Conservation (phyloP, 2,329 filamentous ascomycete genomes). For the Microascus cirrosus region DNA sequence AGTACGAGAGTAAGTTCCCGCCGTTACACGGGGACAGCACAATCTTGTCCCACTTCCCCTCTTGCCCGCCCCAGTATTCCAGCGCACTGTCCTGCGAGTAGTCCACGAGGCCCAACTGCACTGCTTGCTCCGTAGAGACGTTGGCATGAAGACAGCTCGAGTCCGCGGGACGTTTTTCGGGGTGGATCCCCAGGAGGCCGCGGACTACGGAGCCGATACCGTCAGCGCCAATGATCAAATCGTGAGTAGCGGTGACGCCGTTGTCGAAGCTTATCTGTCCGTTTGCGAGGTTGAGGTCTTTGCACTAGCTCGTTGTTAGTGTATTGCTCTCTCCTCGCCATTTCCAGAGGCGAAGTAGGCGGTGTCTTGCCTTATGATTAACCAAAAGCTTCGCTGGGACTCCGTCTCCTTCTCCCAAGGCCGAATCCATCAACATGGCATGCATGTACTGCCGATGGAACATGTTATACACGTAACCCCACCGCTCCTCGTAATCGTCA, state of each 20-base stretch:
- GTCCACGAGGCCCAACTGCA: conserved; percentile 48
- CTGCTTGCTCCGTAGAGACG: conserved; percentile 48
- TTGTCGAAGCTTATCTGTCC: conserved; percentile 42
- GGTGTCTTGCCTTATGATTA: conserved; percentile 37
- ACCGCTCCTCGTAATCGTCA: conserved; percentile 52
- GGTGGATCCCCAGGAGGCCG: conserved; percentile 48
- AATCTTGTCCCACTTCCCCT: conserved; percentile 56
- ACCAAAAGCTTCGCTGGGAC: conserved; percentile 39
- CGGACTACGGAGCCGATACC: conserved; percentile 58
- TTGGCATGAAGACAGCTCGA: conserved; percentile 56
- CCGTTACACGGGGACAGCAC: conserved; percentile 59
- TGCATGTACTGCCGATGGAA: conserved; percentile 63
- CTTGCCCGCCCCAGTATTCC: conserved; percentile 61
- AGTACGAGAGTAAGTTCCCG: conserved; percentile 54
- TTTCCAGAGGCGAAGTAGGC: background rate
- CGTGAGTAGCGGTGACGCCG: conserved; percentile 35
- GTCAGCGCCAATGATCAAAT: conserved; percentile 53
- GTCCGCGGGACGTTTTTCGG: conserved; percentile 46
- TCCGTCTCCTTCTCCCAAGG: conserved; percentile 40
- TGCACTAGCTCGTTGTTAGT: conserved; percentile 22
- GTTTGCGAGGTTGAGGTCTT: conserved; percentile 37
- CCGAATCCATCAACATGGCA: conserved; percentile 50
- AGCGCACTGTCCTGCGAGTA: conserved; percentile 50
- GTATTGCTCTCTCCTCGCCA: background rate
- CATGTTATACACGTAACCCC: conserved; percentile 58